phyloP scores from a whole-genome alignment of 2,329 filamentous ascomycete species.

The Fusarium bulbicola region DNA sequence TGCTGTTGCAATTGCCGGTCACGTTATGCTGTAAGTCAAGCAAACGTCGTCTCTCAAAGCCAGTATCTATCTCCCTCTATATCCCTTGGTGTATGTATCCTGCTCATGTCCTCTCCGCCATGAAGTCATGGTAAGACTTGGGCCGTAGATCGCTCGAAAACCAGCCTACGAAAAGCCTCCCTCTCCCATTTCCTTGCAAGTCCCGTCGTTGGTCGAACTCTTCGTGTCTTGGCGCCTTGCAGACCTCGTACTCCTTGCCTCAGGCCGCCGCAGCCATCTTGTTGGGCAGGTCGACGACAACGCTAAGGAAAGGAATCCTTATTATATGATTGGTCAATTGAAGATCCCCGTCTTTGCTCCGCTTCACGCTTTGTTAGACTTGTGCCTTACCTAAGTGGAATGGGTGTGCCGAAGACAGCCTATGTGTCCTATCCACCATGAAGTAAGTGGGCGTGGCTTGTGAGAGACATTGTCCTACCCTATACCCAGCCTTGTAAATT shows the following conservation, averaged over 20 bases:
- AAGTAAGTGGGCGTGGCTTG: background rate
- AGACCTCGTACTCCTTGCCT: slow-evolving; percentile 14
- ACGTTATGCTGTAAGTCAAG: background rate
- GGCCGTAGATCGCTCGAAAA: slow-evolving; percentile 23
- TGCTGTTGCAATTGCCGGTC: slow-evolving; percentile 14
- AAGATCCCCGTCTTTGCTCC: background rate
- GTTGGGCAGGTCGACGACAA: background rate
- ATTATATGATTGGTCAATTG: slow-evolving; percentile 29
- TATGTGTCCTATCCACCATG: background rate
- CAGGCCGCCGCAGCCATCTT: slow-evolving; percentile 14
- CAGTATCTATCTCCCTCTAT: background rate
- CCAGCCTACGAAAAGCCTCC: slow-evolving; percentile 5
- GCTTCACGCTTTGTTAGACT: slow-evolving; percentile 11
- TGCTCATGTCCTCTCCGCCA: slow-evolving; percentile 13
- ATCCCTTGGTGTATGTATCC: background rate
- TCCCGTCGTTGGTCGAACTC: slow-evolving; percentile 19
- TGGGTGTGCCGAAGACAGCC: background rate
- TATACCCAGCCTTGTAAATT: slow-evolving; percentile 7
- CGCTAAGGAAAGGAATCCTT: background rate
- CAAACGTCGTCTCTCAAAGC: background rate
- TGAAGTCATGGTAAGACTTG: slow-evolving; percentile 30
- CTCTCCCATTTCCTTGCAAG: slow-evolving; percentile 30
- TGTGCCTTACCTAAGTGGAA: slow-evolving; percentile 33
- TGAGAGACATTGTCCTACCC: slow-evolving; percentile 16
- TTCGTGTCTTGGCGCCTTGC: slow-evolving; percentile 17